Conservation (phyloP, 495 filamentous ascomycete genomes). For the Penicillium pulvis region DNA sequence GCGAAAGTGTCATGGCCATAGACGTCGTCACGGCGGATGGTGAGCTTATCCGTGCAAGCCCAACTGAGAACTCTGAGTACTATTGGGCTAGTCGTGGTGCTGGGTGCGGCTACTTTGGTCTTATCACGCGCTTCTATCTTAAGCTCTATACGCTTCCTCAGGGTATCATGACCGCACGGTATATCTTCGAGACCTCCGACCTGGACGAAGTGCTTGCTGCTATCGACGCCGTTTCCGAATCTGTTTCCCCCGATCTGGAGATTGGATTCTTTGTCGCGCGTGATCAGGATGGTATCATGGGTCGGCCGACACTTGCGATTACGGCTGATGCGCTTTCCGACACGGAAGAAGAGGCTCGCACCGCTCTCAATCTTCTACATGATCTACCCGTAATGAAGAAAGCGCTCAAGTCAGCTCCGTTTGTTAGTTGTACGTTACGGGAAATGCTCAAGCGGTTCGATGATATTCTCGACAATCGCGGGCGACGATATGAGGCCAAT, state of each 20-base stretch:
- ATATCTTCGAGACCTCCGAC: not conserved
- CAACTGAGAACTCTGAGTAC: constrained; percentile 42
- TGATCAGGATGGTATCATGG: not conserved
- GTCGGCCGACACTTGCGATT: not conserved
- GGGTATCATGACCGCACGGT: not conserved
- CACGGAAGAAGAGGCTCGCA: not conserved
- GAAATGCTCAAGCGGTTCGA: not conserved
- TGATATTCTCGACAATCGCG: not conserved
- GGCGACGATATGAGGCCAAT: not conserved
- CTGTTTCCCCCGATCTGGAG: not conserved
- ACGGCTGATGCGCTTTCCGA: not conserved
- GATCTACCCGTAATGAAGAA: not conserved
- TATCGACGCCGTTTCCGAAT: not conserved
- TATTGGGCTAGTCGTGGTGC: constrained; percentile 53
- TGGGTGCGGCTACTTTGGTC: constrained; percentile 52
- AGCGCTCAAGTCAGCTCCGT: not conserved
- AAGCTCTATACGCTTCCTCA: not conserved
- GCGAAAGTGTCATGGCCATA: constrained; percentile 46
- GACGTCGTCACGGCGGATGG: constrained; percentile 52
- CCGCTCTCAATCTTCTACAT: not conserved
- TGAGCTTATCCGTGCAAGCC: constrained; percentile 35
- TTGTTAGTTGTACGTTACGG: not conserved
- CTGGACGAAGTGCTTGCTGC: not conserved
- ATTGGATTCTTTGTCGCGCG: not conserved
- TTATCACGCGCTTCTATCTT: constrained; percentile 32